These are phyloP conservation scores for Alternaria brassicicola DNA, from an alignment of 2,329 filamentous ascomycete genomes.

Conservation along the genomic window DNA sequence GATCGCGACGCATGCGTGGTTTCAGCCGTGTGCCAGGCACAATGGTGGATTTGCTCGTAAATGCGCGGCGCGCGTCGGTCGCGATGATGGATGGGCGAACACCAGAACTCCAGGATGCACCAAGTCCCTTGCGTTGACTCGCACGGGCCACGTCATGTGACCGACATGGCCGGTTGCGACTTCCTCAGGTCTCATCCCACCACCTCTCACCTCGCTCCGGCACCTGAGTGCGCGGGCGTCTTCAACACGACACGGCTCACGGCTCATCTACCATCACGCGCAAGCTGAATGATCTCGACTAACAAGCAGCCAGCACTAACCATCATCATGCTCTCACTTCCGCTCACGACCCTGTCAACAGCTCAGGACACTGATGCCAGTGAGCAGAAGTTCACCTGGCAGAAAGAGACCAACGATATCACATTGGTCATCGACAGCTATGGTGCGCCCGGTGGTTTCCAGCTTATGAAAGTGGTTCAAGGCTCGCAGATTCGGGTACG, in stretches of 20 bases:
- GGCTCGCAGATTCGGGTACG: constrained; percentile 53
- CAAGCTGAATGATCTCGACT: constrained; percentile 3
- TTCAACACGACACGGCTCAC: not conserved
- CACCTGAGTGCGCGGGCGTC: not conserved
- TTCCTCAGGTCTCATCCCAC: constrained; percentile 14
- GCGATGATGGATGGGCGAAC: constrained; percentile 41
- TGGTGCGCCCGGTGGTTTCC: constrained; percentile 29
- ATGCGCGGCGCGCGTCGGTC: constrained; percentile 41
- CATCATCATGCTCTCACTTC: constrained; percentile 37
- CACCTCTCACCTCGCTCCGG: not conserved
- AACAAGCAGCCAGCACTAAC: constrained; percentile 9
- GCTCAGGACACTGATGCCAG: constrained; percentile 41
- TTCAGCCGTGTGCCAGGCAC: constrained; percentile 27
- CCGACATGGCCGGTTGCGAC: constrained; percentile 6
- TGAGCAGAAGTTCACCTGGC: constrained; percentile 44
- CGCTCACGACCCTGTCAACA: constrained; percentile 41
- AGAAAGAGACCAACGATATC: constrained; percentile 41
- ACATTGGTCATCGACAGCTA: constrained; percentile 43
- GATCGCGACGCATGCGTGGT: constrained; percentile 30
- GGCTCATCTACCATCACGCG: not conserved
- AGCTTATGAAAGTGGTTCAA: constrained; percentile 50
- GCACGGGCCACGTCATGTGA: constrained; percentile 28
- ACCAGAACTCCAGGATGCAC: constrained; percentile 36
- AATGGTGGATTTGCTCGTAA: constrained; percentile 31
- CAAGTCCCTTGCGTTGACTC: constrained; percentile 29